Evolutionary conservation across 176 grass and related monocot genomes (phyloP), one percentile per base, ranked within the genome.

Genomic region (Oryza coarctata): DNA sequence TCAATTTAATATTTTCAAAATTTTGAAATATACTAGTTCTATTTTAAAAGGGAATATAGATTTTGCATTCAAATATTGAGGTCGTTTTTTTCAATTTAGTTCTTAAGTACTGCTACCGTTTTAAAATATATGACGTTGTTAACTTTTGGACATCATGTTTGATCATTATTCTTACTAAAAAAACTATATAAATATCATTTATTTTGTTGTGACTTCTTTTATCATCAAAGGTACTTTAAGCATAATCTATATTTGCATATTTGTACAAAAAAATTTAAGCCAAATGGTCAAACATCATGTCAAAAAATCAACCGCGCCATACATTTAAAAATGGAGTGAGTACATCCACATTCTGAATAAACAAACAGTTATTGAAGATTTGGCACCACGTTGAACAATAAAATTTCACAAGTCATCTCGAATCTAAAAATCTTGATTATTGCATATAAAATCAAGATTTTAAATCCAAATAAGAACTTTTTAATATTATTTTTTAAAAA

Each of bases 31-130:
- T 8, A 47, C 9, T 27, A 25, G 7, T 34, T 74, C 12, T 67
- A 74, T 12, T 38, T 55, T 73, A 52, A 13, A 47, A 65, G 65
- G 55, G 70, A 44, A 52, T 50, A 49, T 82, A 39, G 25, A 65
- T 65, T 57, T 31, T 6, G 35, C 52, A 65, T 57, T 66, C 35
- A 10, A 26, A 77, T 43, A 28, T 1, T 45, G 9, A 18, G 18
- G 9, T 12, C 13, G 14, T 55, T 60, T 33, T 41, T 61, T 12
- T 62, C 25, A 70, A 60, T 20, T 40, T n/a, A 34, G 15, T 36
- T 71, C 77, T 55, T 3, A 70, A 82, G 71, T 81, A 45, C 43
- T 45, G 10, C 9, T 9, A 10, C 38, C 38, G 9, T 39, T 39
- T 39, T 39, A 10, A 39, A 39, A 39, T 39, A 39, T 39, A 39